Evolutionary conservation across 1,139 yeast genomes (phyloP), one percentile per base, ranked within the genome.

Genomic region (Suhomyces maxii): DNA sequence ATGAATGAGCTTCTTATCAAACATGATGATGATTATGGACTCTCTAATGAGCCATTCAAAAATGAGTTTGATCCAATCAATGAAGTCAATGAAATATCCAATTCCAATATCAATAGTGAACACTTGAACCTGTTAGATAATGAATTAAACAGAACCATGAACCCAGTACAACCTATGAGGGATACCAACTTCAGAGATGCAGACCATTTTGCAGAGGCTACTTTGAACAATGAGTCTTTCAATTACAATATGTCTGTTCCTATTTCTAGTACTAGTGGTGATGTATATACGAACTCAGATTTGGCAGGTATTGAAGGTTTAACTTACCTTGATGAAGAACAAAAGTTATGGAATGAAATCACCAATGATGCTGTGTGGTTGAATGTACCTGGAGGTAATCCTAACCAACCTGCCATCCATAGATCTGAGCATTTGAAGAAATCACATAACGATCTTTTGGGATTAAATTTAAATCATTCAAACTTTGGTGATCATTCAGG

Each of bases 291-390:
- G 9, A 66, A 67, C 42, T 55, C 68, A 61, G 68, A 70, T 45
- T 62, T 69, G 46, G 68, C 71, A 1, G 79, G 77, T 6, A 73
- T 75, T 35, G 80, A 74, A 55, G 79, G 79, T 6, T 61, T 73
- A 36, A 68, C 77, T 0, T 71, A 70, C 47, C 57, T 71, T 32
- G 74, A 70, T 40, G 79, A 74, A 44, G 89, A 86, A 56, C 78
- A 80, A 54, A 78, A 85, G 55, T 64, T 89, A 44, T 83, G 95
- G 91, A 81, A 82, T 60, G 89, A 85, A 56, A 82, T 86, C 51
- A 81, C 89, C 2, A 77, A 77, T 60, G 89, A 82, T 60, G 89
- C 95, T 11, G 86, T 76, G 60, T 86, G 93, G 93, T 64, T 85
- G 43, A 65, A 61, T 48, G 60, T 60, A 11, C 53, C 65, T 8